Evolutionary conservation across 106 monocot genomes (phyloP), one percentile per base, ranked within the genome.

Genomic region (Dactylorhiza incarnata): DNA sequence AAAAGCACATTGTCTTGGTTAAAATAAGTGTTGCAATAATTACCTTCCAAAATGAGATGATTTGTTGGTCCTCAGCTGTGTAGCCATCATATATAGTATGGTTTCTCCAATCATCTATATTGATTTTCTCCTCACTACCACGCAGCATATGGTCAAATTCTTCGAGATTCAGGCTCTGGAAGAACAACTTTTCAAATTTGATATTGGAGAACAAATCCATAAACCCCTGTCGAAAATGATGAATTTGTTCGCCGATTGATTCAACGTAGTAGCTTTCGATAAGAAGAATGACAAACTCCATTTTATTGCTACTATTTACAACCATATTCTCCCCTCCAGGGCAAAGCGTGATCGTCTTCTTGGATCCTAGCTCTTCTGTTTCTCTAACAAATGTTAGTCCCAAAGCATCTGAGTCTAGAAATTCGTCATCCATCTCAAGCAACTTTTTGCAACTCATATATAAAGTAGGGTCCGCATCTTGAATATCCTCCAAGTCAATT

Each of bases 11-110:
- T 13, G 55, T 14, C n/a, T 13, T n/a, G n/a, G 55, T 56, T 56
- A 56, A n/a, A 56, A 3, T 58, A 25, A 25, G 13, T 45, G n/a
- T 23, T 66, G 37, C 22, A 15, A 6, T 5, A 48, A 5, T 23
- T 87, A 92, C 92, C 92, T 92, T 87, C 89, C 92, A 92, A 74
- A 92, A 92, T 89, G 87, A 92, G 53, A 37, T 19, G 65, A 92
- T 85, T 59, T 83, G 84, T 44, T 79, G 73, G 79, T 92, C 92
- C 49, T 52, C 87, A 71, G 72, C 73, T 44, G 78, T 83, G 87
- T 85, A 89, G 25, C 89, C 89, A 69, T 85, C 83, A 67, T 92
- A 89, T 45, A 87, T 85, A 48, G 92, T 92, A 78, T 92, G 87
- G 73, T 68, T 79, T 74, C 82, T 92, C 92, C 92, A 92, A 29